Conservation (phyloP, 2,329 filamentous ascomycete species). For the Exophiala lecanii-corni region DNA sequence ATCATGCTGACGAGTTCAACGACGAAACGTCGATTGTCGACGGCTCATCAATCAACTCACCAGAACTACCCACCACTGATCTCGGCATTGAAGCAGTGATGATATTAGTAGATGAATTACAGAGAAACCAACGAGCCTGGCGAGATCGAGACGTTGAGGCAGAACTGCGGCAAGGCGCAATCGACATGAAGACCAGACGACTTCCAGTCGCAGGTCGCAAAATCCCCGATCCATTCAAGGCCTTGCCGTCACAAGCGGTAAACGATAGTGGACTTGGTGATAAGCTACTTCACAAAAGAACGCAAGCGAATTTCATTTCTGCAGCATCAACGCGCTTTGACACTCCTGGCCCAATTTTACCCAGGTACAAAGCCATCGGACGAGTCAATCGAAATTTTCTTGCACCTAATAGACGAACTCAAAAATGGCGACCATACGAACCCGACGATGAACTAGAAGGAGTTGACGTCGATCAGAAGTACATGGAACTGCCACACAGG, state of each 20-base stretch:
- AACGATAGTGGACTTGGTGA: neutral
- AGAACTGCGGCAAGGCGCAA: constrained; percentile 10
- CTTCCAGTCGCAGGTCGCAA: constrained; percentile 6
- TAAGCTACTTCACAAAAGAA: neutral
- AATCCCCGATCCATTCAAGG: constrained; percentile 11
- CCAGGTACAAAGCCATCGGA: constrained; percentile 25
- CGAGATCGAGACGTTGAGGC: constrained; percentile 13
- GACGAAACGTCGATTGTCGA: too few relatives aligned
- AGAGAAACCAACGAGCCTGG: constrained; percentile 7
- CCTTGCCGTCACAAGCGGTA: neutral
- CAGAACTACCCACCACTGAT: neutral
- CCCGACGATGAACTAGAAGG: constrained; percentile 21
- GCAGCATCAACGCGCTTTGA: constrained; percentile 3
- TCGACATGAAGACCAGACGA: constrained; percentile 4
- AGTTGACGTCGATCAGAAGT: constrained; percentile 15
- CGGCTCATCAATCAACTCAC: neutral
- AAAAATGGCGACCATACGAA: constrained; percentile 24
- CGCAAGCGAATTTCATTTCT: neutral
- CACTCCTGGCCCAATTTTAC: constrained; percentile 8
- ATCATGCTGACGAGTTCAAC: too few relatives aligned
- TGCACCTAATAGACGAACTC: constrained; percentile 21
- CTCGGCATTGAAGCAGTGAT: constrained; percentile 3
- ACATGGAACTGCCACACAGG: constrained; percentile 15
- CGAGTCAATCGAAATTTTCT: constrained; percentile 22
- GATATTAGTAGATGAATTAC: constrained; percentile 5